Evolutionary conservation across 169 alveolate species (phyloP), one percentile per base, ranked within the genome.

Genomic region (Fabrea salina): DNA sequence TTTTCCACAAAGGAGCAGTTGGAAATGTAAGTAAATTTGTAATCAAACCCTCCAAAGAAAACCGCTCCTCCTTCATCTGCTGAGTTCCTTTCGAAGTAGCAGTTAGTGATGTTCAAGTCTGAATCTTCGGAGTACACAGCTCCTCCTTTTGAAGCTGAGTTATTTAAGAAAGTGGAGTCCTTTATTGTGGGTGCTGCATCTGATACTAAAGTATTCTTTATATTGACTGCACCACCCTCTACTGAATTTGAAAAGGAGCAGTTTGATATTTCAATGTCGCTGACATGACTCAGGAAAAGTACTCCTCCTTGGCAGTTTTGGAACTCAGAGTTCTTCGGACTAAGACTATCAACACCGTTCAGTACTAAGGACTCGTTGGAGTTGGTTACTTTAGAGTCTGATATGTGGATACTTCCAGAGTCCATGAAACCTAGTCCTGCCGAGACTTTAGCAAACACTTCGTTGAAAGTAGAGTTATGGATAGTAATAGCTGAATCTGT

Each of bases 1-100:
- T 66, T 66, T n/a, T 66, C 71, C 3, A 32, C 33, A 58, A 58
- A 51, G n/a, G n/a, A n/a, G n/a, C n/a, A n/a, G n/a, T n/a, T n/a
- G n/a, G n/a, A n/a, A n/a, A n/a, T n/a, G n/a, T n/a, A n/a, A n/a
- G n/a, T n/a, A n/a, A n/a, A n/a, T n/a, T n/a, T n/a, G n/a, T n/a
- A n/a, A n/a, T n/a, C n/a, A n/a, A n/a, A n/a, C n/a, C n/a, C n/a
- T n/a, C n/a, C n/a, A n/a, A n/a, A n/a, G n/a, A n/a, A n/a, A n/a
- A n/a, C n/a, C n/a, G 59, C 59, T 0, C 59, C 59, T 51, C 59
- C 59, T 22, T 1, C 19, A 51, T 51, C 27, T 33, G 75, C 75
- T n/a, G 4, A 40, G n/a, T 35, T 64, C 8, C 41, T 37, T 33
- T 5, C 7, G n/a, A 64, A 64, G 4, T 5, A 16, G 57, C 75